Conservation (phyloP, 768 basidiomycete genomes). For the Russula ochroleuca region DNA sequence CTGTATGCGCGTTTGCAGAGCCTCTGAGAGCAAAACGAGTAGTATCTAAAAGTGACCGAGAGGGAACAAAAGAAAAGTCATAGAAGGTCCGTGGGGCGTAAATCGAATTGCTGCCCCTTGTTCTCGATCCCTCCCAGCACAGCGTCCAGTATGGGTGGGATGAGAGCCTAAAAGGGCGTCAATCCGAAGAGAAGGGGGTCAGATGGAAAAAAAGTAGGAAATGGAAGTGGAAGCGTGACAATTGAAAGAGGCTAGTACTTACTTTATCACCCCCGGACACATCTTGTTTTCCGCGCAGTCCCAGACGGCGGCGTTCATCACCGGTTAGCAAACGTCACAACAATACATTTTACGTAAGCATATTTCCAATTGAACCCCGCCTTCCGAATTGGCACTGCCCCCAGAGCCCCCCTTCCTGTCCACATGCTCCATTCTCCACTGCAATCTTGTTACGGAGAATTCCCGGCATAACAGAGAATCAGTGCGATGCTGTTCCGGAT, state of each 20-base stretch:
- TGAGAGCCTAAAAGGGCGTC: slow-evolving; percentile 17
- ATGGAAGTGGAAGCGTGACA: slow-evolving; percentile 21
- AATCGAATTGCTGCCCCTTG: not conserved
- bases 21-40: not conserved
- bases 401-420: not conserved
- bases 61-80: slow-evolving; percentile 16
- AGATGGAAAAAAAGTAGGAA: slow-evolving; percentile 4
- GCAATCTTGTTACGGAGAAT: not conserved
- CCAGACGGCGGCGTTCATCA: not conserved
- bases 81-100: slow-evolving; percentile 4
- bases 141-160: not conserved
- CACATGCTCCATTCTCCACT: not conserved
- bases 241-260: slow-evolving; percentile 7
- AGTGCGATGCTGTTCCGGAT: not conserved
- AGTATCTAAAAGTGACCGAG: slow-evolving; percentile 2
- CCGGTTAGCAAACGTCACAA: slow-evolving; percentile 4
- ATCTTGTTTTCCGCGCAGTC: not conserved
- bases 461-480: not conserved
- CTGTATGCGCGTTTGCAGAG: slow-evolving; percentile 2
- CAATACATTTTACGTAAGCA: not conserved
- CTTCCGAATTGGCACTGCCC: not conserved
- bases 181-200: slow-evolving; percentile 11
- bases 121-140: not conserved
- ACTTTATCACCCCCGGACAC: slow-evolving; percentile 14
- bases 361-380: not conserved